Evolutionary conservation across 768 basidiomycete genomes (phyloP).

Genomic region (Lentinula guzmanii): DNA sequence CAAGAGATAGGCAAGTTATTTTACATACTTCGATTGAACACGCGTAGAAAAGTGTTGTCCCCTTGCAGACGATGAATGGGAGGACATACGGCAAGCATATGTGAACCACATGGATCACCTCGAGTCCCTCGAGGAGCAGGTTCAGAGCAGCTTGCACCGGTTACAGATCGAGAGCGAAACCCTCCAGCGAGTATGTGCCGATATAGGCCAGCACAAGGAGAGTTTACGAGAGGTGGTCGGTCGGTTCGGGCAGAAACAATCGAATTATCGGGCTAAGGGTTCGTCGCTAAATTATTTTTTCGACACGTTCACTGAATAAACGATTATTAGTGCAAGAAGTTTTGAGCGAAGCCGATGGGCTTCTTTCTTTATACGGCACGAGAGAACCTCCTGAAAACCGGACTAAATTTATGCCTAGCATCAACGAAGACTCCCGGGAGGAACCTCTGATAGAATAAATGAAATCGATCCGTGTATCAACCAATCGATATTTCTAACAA

Average conservation of each 20-base stretch:
- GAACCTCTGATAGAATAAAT: conserved; percentile 1
- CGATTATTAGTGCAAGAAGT: conserved; percentile 32
- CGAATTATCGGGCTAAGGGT: conserved; percentile 39
- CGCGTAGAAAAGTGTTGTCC: neutral
- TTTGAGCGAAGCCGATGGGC: conserved; percentile 32
- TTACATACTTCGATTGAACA: neutral
- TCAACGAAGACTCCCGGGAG: conserved; percentile 3
- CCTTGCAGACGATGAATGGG: conserved; percentile 51
- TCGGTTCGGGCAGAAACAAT: conserved; percentile 21
- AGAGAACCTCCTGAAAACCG: conserved; percentile 9
- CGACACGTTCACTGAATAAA: neutral
- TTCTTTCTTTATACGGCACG: conserved; percentile 22
- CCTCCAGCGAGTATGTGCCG: conserved; percentile 35
- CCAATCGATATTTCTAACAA: neutral
- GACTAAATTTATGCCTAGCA: conserved; percentile 2
- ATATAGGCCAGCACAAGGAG: conserved; percentile 32
- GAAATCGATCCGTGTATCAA: neutral
- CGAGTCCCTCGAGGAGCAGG: conserved; percentile 48
- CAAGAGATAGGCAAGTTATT: conserved; percentile 28
- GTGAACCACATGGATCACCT: conserved; percentile 58
- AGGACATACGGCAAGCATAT: conserved; percentile 49
- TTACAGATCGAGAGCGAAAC: conserved; percentile 39
- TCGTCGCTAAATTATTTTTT: neutral
- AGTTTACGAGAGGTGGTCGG: conserved; percentile 24
- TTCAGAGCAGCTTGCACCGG: conserved; percentile 37